Base-by-base conservation (phyloP, 805 yeast genomes). In the Saccharomycopsis lassenensis region DNA sequence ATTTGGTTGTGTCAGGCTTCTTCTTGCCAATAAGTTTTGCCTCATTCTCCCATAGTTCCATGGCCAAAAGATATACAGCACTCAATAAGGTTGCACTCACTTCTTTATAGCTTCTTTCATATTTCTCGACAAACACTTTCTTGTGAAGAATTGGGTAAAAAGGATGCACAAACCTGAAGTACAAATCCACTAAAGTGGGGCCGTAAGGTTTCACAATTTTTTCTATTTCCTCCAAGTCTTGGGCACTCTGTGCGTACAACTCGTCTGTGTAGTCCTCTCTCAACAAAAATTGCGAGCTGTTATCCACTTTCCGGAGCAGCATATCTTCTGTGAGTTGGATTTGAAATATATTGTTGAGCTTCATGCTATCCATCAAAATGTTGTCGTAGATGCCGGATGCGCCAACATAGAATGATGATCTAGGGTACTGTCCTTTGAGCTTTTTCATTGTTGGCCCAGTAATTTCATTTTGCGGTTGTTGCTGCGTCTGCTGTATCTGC, bases 31-130 rank as follows among this genome's bases (percentile, higher is more conserved):
- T 71, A 36, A 87, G 62, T 41, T 71, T 76, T 2, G 93, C 81
- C 49, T 77, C 87, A 53, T 77, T 77, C 46, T 83, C 89, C 96
- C 96, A 87, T 93, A 94, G 85, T 52, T 84, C 89, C 29, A 83
- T 69, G 0, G 96, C 94, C 40, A 87, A 60, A 7, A 82, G 74
- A 52, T 89, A 89, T 1, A 89, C 94, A 0, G 95, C 82, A 0
- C 96, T 96, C 31, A 89, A 60, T 33, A 89, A 58, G 0, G 96
- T 94, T 0, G 96, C 94, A 36, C 91, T 76, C 48, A 89, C 75
- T 55, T 89, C 97, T 31, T 94, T 69, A 54, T 85, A 93, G 1
- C 96, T 85, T 38, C 97, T 63, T 2, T 87, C 63, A 53, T 87
- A 89, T 54, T 89, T 89, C 49, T 89, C 97, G 43, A 89, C 52